These are phyloP conservation scores for Hemerocallis citrina DNA, from an alignment of 106 monocot genomes.

Conservation along the genomic window DNA sequence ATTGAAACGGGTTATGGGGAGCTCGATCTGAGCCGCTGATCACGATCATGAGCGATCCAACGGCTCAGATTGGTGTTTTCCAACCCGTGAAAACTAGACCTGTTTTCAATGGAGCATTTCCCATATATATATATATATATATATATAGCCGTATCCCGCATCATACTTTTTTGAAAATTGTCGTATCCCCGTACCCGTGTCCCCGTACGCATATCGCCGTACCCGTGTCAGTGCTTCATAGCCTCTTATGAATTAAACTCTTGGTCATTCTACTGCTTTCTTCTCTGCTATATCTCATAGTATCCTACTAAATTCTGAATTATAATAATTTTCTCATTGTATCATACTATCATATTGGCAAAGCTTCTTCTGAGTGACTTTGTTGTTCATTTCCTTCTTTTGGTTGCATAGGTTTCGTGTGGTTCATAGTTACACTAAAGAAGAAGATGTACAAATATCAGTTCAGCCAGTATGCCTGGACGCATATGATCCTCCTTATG, in stretches of 20 bases:
- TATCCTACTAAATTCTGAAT: not conserved
- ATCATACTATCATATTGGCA: not conserved
- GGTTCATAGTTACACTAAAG: constrained; percentile 94
- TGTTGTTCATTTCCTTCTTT: not conserved
- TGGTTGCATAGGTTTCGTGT: constrained; percentile 67
- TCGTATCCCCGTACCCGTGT: too few relatives aligned
- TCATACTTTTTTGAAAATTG: too few relatives aligned
- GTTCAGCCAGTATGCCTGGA: constrained; percentile 80
- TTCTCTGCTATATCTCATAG: constrained; percentile 68
- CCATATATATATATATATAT: too few relatives aligned
- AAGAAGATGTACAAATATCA: constrained; percentile 87
- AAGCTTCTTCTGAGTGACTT: not conserved
- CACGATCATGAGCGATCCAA: too few relatives aligned
- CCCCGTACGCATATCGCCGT: too few relatives aligned
- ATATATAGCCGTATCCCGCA: too few relatives aligned
- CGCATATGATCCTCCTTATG: constrained; percentile 69
- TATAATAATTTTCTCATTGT: not conserved
- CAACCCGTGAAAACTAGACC: too few relatives aligned
- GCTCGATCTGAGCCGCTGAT: too few relatives aligned
- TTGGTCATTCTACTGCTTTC: constrained; percentile 42
- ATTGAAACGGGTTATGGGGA: too few relatives aligned
- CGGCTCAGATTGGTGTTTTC: too few relatives aligned
- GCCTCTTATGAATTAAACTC: not conserved
- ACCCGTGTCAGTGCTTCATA: too few relatives aligned
- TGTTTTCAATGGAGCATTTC: too few relatives aligned